Conservation (phyloP, 305 asterid species). For the Fraxinus platypoda region DNA sequence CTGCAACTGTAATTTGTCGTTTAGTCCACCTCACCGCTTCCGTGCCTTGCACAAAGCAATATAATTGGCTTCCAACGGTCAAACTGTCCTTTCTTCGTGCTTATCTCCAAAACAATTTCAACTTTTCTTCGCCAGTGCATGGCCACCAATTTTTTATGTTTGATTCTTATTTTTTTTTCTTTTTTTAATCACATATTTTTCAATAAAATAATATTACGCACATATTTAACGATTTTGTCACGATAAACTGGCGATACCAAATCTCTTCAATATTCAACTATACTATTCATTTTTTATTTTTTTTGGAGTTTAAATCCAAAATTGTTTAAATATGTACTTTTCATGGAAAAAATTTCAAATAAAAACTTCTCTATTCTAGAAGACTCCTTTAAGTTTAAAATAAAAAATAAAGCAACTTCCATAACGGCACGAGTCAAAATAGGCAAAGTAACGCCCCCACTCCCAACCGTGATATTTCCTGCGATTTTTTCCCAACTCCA, state of each 20-base stretch:
- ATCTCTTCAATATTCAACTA: neutral
- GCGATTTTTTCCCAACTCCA: neutral
- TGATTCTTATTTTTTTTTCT: too few species aligned
- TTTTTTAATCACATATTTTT: too few species aligned
- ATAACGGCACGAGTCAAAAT: constrained; percentile 46
- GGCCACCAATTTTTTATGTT: neutral
- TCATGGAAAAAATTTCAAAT: neutral
- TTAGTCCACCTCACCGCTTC: constrained; percentile 14
- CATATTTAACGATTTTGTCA: neutral
- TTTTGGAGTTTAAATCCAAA: constrained; percentile 20
- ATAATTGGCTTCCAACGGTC: constrained; percentile 6
- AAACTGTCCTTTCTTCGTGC: neutral
- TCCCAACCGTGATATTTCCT: constrained; percentile 2
- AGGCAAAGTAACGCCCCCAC: neutral
- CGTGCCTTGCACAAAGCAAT: neutral
- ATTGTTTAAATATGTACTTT: neutral
- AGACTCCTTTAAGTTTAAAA: neutral
- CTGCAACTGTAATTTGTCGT: constrained; percentile 10
- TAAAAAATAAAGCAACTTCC: constrained; percentile 33
- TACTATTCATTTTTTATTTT: neutral
- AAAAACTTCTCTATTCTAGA: neutral
- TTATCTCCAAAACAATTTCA: neutral
- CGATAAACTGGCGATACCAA: neutral
- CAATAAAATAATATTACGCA: too few species aligned
- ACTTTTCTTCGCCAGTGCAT: neutral